Percentiles rank a stretch among this genome's conserved stretches.
Conservation (phyloP, 805 yeast species). For the Clavispora santaluciae region DNA sequence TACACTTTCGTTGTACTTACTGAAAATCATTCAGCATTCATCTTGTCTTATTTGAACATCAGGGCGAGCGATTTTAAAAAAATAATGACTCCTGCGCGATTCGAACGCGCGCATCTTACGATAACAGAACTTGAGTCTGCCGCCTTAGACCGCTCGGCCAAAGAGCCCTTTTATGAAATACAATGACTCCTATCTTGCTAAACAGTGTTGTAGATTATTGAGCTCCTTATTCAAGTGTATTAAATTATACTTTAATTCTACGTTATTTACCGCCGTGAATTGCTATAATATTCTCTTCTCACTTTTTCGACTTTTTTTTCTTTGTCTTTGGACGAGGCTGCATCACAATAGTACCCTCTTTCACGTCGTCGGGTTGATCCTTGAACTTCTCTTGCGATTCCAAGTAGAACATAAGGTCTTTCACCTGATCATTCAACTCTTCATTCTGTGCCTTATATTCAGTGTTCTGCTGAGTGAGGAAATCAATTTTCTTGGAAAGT, state of each 20-base stretch:
- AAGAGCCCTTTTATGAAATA: constrained; percentile 5
- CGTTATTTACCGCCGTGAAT: no score
- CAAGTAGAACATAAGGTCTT: constrained; percentile 75
- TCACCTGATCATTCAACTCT: constrained; percentile 58
- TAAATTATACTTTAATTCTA: no score
- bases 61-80: no score
- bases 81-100: constrained; percentile 10
- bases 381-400: constrained; percentile 70
- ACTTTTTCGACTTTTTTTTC: constrained; percentile 10
- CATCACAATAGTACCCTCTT: constrained; percentile 62
- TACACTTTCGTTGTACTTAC: no score
- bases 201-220: no score
- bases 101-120: constrained; percentile 11
- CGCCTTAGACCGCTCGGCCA: constrained; percentile 10
- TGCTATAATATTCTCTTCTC: no score
- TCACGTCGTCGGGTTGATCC: constrained; percentile 66
- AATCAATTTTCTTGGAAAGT: constrained; percentile 35
- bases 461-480: constrained; percentile 21
- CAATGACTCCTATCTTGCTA: no score
- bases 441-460: constrained; percentile 34
- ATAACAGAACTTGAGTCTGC: constrained; percentile 6
- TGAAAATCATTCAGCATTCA: no score
- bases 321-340: constrained; percentile 18
- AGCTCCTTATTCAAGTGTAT: no score
- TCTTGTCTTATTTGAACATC: no score